Percentiles rank a stretch among this genome's conserved stretches.
Evolutionary conservation across 495 filamentous ascomycete species (phyloP).

Genomic region (Tuber umbilicatum): DNA sequence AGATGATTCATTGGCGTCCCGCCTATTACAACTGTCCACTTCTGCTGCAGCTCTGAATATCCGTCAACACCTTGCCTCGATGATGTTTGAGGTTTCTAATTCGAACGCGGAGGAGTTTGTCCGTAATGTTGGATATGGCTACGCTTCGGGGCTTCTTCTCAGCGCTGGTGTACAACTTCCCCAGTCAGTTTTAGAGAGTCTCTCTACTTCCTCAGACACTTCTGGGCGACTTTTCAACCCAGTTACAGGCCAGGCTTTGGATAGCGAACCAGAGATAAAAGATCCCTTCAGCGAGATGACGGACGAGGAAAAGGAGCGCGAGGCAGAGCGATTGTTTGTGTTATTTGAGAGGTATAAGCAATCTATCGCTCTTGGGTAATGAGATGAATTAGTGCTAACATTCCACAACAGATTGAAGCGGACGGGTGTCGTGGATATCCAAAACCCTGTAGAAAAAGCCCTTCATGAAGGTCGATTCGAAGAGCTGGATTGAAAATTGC

Average conservation of each 20-base stretch:
- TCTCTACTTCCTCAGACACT: conserved; percentile 45
- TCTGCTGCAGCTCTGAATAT: conserved; percentile 62
- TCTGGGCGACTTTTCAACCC: conserved; percentile 60
- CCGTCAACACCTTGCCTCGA: conserved; percentile 64
- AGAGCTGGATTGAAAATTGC: conserved; percentile 49
- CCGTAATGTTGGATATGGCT: conserved; percentile 82
- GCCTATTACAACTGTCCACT: conserved; percentile 72
- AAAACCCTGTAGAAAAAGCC: conserved; percentile 78
- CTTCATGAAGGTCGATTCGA: conserved; percentile 70
- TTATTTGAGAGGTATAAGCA: conserved; percentile 75
- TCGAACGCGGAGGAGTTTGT: conserved; percentile 67
- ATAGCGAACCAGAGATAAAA: conserved; percentile 54
- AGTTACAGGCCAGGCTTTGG: conserved; percentile 78
- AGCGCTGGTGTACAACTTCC: conserved; percentile 73
- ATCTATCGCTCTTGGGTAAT: conserved; percentile 19
- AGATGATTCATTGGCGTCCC: conserved; percentile 65
- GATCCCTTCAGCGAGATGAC: conserved; percentile 65
- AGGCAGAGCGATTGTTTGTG: conserved; percentile 88
- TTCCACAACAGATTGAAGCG: conserved; percentile 57
- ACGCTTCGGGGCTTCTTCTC: conserved; percentile 81
- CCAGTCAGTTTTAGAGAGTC: conserved; percentile 49
- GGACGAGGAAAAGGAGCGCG: conserved; percentile 80
- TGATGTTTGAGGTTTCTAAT: conserved; percentile 81
- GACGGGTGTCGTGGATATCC: conserved; percentile 73
- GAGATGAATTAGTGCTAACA: conserved; percentile 15